Conservation (phyloP, 2,329 filamentous ascomycete species). For the Fusarium tricinctum region DNA sequence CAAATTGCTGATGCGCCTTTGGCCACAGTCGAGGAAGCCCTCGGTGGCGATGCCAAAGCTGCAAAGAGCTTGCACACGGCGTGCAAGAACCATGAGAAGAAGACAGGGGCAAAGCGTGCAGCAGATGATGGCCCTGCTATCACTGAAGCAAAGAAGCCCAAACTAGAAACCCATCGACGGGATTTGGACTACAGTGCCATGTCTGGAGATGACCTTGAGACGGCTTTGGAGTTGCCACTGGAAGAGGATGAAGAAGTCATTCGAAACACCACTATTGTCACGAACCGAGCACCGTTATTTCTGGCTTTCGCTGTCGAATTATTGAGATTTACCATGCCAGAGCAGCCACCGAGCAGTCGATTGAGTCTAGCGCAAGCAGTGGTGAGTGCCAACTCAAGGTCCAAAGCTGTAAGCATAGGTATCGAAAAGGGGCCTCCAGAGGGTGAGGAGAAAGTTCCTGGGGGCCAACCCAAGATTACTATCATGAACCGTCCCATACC, state of each 20-base stretch:
- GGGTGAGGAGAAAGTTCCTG: slow-evolving; percentile 79
- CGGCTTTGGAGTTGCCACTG: slow-evolving; percentile 71
- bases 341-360: slow-evolving; percentile 86
- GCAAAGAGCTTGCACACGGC: slow-evolving; percentile 67
- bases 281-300: slow-evolving; percentile 85
- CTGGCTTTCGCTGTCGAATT: slow-evolving; percentile 83
- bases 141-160: slow-evolving; percentile 51
- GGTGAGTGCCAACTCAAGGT: slow-evolving; percentile 83
- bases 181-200: slow-evolving; percentile 58
- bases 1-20: slow-evolving; percentile 67
- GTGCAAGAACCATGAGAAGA: slow-evolving; percentile 67
- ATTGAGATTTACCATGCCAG: slow-evolving; percentile 84
- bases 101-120: slow-evolving; percentile 50
- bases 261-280: slow-evolving; percentile 70
- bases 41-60: slow-evolving; percentile 62
- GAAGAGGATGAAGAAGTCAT: slow-evolving; percentile 72
- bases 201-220: slow-evolving; percentile 72
- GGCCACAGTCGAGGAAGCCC: slow-evolving; percentile 60
- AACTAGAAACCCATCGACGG: slow-evolving; percentile 53
- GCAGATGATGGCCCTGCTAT: slow-evolving; percentile 42
- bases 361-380: slow-evolving; percentile 87
- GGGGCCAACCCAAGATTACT: slow-evolving; percentile 79
- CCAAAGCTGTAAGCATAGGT: slow-evolving; percentile 81
- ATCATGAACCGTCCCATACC: slow-evolving; percentile 81
- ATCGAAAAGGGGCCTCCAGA: slow-evolving; percentile 74